Conservation (phyloP, 2,329 filamentous ascomycete species). For the Nothomitra cinnamomea region DNA sequence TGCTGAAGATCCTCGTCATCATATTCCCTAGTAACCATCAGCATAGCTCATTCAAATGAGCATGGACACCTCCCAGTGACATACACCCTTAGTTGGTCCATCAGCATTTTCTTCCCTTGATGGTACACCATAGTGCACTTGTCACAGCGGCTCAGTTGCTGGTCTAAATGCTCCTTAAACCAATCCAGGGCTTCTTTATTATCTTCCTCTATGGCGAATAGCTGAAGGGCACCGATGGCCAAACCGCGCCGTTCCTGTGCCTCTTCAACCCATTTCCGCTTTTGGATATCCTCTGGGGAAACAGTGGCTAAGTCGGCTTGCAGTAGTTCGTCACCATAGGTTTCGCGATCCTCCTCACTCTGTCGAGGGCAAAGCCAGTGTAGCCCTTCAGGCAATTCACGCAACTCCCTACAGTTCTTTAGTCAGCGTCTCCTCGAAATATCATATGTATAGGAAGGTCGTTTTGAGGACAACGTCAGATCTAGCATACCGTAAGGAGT, state of each 20-base stretch:
- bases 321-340: not conserved
- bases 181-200: conserved; percentile 16
- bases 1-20: conserved; percentile 26
- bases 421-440: not conserved
- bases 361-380: conserved; percentile 7
- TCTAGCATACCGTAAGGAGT: not conserved
- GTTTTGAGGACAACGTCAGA: not conserved
- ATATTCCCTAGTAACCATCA: conserved; percentile 17
- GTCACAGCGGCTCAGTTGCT: conserved; percentile 29
- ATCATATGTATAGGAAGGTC: not conserved
- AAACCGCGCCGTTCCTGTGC: conserved; percentile 24
- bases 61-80: not conserved
- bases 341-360: conserved; percentile 1
- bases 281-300: not conserved
- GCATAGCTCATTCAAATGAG: not conserved
- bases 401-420: not conserved
- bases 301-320: not conserved
- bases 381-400: not conserved
- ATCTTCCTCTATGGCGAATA: conserved; percentile 30
- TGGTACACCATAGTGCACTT: conserved; percentile 33
- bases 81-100: conserved; percentile 22
- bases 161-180: conserved; percentile 22
- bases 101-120: conserved; percentile 25
- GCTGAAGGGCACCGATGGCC: conserved; percentile 25
- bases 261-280: conserved; percentile 19